A percentile compares a stretch with the other conserved stretches of the same genome.
Conservation (phyloP, 768 basidiomycete species). For the Amanita pallidorosea region DNA sequence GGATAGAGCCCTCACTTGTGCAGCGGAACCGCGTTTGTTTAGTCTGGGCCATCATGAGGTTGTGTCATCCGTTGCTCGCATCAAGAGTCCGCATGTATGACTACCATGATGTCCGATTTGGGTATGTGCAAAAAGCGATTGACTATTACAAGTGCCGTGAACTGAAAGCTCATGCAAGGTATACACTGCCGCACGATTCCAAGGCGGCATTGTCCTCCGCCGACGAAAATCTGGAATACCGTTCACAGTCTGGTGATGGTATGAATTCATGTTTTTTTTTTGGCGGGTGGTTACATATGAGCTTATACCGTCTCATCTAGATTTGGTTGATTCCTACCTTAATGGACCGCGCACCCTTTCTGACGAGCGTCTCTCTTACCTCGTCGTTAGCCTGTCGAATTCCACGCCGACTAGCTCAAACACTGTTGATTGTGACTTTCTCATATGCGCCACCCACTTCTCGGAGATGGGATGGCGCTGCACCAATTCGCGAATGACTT, state of each 20-base stretch:
- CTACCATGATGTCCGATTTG: slow-evolving; percentile 57
- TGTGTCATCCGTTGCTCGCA: slow-evolving; percentile 64
- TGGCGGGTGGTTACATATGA: not conserved
- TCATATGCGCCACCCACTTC: slow-evolving; percentile 73
- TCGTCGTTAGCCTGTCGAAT: slow-evolving; percentile 31
- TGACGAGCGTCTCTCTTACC: slow-evolving; percentile 51
- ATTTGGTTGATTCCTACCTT: slow-evolving; percentile 57
- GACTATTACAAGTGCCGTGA: not conserved
- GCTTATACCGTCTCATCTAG: slow-evolving; percentile 18
- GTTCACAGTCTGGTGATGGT: slow-evolving; percentile 46
- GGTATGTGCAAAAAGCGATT: slow-evolving; percentile 29
- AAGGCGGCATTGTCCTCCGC: slow-evolving; percentile 39
- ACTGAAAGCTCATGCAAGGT: slow-evolving; percentile 23
- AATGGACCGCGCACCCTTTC: slow-evolving; percentile 73
- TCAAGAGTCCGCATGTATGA: slow-evolving; percentile 46
- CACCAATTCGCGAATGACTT: slow-evolving; percentile 78
- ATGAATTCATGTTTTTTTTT: slow-evolving; percentile 7
- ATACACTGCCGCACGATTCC: slow-evolving; percentile 28
- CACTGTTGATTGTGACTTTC: slow-evolving; percentile 37
- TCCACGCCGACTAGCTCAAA: slow-evolving; percentile 6
- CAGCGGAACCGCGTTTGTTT: slow-evolving; percentile 35
- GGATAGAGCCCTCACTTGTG: slow-evolving; percentile 32
- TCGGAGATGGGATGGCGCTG: slow-evolving; percentile 83
- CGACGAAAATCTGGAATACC: slow-evolving; percentile 36
- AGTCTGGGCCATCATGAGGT: slow-evolving; percentile 65